These are phyloP conservation scores for Mycena latifolia DNA, from an alignment of 768 basidiomycete species.

Conservation along the genomic window DNA sequence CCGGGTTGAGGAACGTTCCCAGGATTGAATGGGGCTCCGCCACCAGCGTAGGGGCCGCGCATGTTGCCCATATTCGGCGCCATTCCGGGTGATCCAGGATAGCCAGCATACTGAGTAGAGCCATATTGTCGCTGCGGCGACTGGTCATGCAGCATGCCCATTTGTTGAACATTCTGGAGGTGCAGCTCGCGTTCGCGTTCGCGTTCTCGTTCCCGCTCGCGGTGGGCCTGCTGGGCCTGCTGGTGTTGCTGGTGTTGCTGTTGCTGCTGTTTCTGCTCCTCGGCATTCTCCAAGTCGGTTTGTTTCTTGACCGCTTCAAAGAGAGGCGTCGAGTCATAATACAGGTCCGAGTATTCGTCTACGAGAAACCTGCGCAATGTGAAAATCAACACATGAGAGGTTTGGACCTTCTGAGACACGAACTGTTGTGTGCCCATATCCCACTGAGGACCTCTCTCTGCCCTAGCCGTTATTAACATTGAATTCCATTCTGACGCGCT, in stretches of 20 bases:
- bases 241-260: slow-evolving; percentile 44
- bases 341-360: slow-evolving; percentile 77
- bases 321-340: slow-evolving; percentile 77
- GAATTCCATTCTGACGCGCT: slow-evolving; percentile 92
- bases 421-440: slow-evolving; percentile 90
- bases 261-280: slow-evolving; percentile 50
- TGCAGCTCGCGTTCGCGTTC: slow-evolving; percentile 34
- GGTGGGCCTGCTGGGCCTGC: slow-evolving; percentile 41
- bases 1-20: slow-evolving; percentile 39
- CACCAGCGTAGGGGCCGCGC: slow-evolving; percentile 37
- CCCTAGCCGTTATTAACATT: slow-evolving; percentile 79
- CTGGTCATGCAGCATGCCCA: slow-evolving; percentile 39
- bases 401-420: slow-evolving; percentile 42
- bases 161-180: slow-evolving; percentile 35
- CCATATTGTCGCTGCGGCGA: slow-evolving; percentile 37
- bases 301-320: slow-evolving; percentile 64
- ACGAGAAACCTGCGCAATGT: slow-evolving; percentile 72
- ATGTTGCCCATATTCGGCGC: slow-evolving; percentile 40
- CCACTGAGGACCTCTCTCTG: slow-evolving; percentile 89
- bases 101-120: slow-evolving; percentile 37
- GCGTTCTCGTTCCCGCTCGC: slow-evolving; percentile 37
- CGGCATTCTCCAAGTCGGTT: slow-evolving; percentile 56
- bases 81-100: slow-evolving; percentile 39
- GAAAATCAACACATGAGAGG: slow-evolving; percentile 3
- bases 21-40: slow-evolving; percentile 48